A percentile compares a stretch with the other conserved stretches of the same genome.
phyloP scores from a whole-genome alignment of 176 grass and related monocot species.

The Triticum aestivum region IWGSC_CS_RefSeq_v2.1 NC_057814.1:428878837-428879336 shows the following conservation, averaged over 20 bases:
- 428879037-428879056: background rate
- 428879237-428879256: background rate
- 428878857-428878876: background rate
- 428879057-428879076: background rate
- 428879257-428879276: slow-evolving; percentile 35
- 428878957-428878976: background rate
- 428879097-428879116: background rate
- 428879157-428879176: background rate
- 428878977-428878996: background rate
- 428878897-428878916: background rate
- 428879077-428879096: background rate
- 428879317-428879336: slow-evolving; percentile 18
- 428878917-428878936: background rate
- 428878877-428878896: background rate
- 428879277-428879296: slow-evolving; percentile 12
- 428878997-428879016: background rate
- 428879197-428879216: background rate
- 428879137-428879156: background rate
- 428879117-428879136: background rate
- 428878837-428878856: background rate
- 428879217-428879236: background rate
- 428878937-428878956: slow-evolving; percentile 13
- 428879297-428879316: slow-evolving; percentile 20
- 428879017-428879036: background rate
- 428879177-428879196: background rate